Evolutionary conservation across 257 asterid species (phyloP).

Genomic region (Rhazya stricta): DNA sequence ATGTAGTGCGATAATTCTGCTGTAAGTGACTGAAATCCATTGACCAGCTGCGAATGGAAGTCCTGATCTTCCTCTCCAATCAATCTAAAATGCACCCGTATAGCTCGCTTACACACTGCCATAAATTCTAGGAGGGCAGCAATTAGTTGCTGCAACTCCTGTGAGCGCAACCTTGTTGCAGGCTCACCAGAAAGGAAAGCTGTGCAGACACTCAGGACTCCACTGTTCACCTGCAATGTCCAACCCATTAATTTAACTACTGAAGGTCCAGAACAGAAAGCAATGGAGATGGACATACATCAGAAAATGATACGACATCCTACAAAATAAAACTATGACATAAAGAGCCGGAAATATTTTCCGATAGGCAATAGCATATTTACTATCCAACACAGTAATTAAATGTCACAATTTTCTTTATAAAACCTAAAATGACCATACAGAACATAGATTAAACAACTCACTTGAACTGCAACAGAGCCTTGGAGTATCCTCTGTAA

Average conservation of each 20-base stretch:
- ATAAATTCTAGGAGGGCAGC: conserved; percentile 97
- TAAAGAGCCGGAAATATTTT: not conserved
- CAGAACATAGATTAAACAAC: conserved; percentile 20
- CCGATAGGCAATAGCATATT: not conserved
- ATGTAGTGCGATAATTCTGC: conserved; percentile 98
- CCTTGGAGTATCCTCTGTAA: conserved; percentile 99
- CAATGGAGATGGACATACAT: not conserved
- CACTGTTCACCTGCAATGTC: conserved; percentile 81
- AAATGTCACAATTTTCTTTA: not conserved
- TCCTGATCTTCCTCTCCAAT: conserved; percentile 98
- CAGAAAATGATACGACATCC: not conserved
- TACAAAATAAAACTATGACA: not conserved
- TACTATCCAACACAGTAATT: not conserved
- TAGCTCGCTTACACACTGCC: conserved; percentile 99
- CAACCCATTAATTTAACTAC: not conserved
- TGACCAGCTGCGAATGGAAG: conserved; percentile 94
- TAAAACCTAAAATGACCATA: not conserved
- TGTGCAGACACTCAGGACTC: conserved; percentile 94
- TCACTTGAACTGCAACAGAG: conserved; percentile 96
- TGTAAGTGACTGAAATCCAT: conserved; percentile 97
- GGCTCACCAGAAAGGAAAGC: conserved; percentile 99
- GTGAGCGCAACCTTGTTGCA: conserved; percentile 95
- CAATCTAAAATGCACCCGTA: conserved; percentile 86
- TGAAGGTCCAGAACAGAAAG: not conserved
- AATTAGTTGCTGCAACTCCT: conserved; percentile 90